These are phyloP conservation scores for Saururus chinensis DNA, from an alignment of 164 flowering plant genomes.

Conservation along the genomic window DNA sequence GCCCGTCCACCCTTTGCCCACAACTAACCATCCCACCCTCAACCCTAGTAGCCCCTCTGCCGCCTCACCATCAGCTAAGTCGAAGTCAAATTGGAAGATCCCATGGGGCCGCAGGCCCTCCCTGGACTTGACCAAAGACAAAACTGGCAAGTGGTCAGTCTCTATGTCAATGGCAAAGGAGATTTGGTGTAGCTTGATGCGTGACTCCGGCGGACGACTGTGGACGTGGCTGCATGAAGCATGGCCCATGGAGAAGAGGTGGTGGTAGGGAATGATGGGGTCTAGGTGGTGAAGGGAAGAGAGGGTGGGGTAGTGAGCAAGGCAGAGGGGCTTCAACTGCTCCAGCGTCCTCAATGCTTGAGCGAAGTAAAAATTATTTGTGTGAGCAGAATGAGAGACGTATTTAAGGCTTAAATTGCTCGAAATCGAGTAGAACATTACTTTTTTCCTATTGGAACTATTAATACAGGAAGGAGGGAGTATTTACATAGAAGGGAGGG, in stretches of 20 bases:
- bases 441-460: too few species aligned
- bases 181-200: conserved; percentile 24
- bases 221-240: conserved; percentile 22
- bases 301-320: conserved; percentile 37
- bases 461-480: too few species aligned
- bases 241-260: conserved; percentile 29
- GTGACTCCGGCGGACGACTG: conserved; percentile 25
- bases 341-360: too few species aligned
- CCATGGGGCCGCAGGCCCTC: conserved; percentile 17
- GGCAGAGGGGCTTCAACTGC: conserved; percentile 39
- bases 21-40: conserved; percentile 44
- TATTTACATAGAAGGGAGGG: too few species aligned
- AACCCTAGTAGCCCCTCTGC: conserved; percentile 9
- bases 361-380: too few species aligned
- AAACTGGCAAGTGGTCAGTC: neutral
- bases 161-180: conserved; percentile 25
- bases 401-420: too few species aligned
- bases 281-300: conserved; percentile 18
- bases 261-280: conserved; percentile 23
- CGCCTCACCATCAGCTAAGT: neutral
- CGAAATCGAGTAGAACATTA: too few species aligned
- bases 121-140: conserved; percentile 11
- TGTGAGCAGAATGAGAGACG: too few species aligned
- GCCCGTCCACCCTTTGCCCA: conserved; percentile 35
- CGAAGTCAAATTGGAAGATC: conserved; percentile 34